Conservation (phyloP, 164 flowering plant genomes). For the Cinnamomum chago region DNA sequence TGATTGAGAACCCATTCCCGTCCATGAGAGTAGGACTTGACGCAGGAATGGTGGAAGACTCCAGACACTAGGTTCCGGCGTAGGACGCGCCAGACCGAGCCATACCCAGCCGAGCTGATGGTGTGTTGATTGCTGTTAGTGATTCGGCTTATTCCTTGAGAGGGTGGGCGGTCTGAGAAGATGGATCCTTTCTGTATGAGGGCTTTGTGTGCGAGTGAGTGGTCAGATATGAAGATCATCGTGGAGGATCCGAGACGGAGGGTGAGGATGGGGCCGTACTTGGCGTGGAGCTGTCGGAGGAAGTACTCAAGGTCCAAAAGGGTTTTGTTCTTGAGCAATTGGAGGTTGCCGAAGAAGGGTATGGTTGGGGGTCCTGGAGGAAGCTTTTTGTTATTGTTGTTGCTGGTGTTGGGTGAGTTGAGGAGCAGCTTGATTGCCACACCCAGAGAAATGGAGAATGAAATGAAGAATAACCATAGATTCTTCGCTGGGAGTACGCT, state of each 20-base stretch:
- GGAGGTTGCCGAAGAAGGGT: constrained; percentile 28
- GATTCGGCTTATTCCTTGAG: constrained; percentile 2
- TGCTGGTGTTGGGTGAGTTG: not conserved
- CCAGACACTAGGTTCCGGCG: constrained; percentile 38
- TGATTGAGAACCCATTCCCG: constrained; percentile 30
- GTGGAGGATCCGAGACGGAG: constrained; percentile 28
- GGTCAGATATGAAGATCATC: constrained; percentile 31
- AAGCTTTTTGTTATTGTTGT: constrained; percentile 13
- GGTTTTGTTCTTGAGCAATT: constrained; percentile 19
- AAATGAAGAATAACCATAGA: not conserved
- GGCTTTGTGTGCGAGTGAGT: constrained; percentile 34
- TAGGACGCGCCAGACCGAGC: constrained; percentile 40
- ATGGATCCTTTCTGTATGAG: constrained; percentile 35
- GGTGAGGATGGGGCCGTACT: constrained; percentile 43
- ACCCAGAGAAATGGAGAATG: not conserved
- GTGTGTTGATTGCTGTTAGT: constrained; percentile 18
- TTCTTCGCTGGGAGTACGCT: no score
- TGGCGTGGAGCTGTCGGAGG: constrained; percentile 20
- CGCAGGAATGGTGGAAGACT: constrained; percentile 31
- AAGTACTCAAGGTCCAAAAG: constrained; percentile 15
- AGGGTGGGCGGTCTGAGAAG: constrained; percentile 38
- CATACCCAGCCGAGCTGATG: constrained; percentile 31
- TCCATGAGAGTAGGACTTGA: constrained; percentile 20
- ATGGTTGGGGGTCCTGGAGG: constrained; percentile 38
- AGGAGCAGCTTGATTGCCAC: not conserved